Conservation (phyloP, 1,284 basidiomycete species). For the Meripilus lineatus region DNA sequence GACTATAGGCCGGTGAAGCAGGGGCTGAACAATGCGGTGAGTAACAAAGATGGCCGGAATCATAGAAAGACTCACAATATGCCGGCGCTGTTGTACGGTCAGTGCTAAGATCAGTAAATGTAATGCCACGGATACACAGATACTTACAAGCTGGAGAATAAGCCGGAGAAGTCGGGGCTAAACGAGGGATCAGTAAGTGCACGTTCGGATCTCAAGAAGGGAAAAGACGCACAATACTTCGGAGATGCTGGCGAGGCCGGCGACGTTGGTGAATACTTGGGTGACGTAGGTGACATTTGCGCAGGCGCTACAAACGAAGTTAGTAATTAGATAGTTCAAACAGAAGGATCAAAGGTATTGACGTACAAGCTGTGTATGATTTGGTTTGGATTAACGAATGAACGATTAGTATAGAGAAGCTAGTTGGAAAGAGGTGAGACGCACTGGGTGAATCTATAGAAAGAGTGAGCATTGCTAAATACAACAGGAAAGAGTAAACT, state of each 20-base stretch:
- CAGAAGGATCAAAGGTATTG: conserved; percentile 9
- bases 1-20: conserved; percentile 80
- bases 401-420: conserved; percentile 14
- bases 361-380: conserved; percentile 51
- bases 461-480: conserved; percentile 26
- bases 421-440: conserved; percentile 25
- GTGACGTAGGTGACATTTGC: conserved; percentile 80
- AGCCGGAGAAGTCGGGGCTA: conserved; percentile 56
- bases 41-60: not conserved
- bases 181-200: conserved; percentile 14
- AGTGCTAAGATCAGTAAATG: not conserved
- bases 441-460: conserved; percentile 72
- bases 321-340: conserved; percentile 8
- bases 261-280: conserved; percentile 82
- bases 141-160: conserved; percentile 80
- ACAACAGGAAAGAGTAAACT: conserved; percentile 27
- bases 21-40: conserved; percentile 59
- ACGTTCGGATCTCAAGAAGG: not conserved
- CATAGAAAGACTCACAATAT: conserved; percentile 54
- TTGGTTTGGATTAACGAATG: conserved; percentile 14
- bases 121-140: not conserved
- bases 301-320: conserved; percentile 46
- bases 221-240: conserved; percentile 68
- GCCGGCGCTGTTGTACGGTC: conserved; percentile 27
- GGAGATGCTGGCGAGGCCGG: conserved; percentile 83